Percentiles rank a stretch among this genome's conserved stretches.
Conservation (phyloP, 73 alveolate species). For the Paramecium octaurelia region DNA sequence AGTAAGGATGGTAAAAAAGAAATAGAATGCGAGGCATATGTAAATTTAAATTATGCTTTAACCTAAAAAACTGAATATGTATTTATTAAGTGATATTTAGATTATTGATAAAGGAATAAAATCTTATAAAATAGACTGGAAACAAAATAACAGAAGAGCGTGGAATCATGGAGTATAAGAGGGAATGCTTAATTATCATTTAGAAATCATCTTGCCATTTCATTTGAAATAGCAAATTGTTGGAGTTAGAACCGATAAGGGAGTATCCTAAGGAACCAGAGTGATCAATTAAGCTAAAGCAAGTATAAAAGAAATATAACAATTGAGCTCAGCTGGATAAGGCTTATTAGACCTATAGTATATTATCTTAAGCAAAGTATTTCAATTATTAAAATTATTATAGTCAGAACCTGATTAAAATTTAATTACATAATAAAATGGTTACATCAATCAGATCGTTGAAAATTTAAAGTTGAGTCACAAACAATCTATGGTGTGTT, state of each 20-base stretch:
- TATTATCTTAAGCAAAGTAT: background rate
- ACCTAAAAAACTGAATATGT: background rate
- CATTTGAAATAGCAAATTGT: slow-evolving; percentile 36
- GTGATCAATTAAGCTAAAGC: slow-evolving; percentile 30
- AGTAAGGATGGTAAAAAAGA: background rate
- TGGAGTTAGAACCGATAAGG: slow-evolving; percentile 76
- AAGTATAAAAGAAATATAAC: background rate
- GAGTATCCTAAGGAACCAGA: slow-evolving; percentile 69
- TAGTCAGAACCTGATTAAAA: background rate
- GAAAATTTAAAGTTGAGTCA: slow-evolving; percentile 45
- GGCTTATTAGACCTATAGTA: background rate
- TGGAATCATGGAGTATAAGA: slow-evolving; percentile 57
- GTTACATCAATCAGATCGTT: background rate
- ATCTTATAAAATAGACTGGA: background rate
- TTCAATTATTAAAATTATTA: background rate
- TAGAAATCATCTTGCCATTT: background rate
- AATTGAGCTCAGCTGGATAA: slow-evolving; percentile 38
- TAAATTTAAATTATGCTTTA: background rate
- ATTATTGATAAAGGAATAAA: slow-evolving; percentile 6
- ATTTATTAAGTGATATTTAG: background rate
- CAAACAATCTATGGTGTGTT: slow-evolving; percentile 74
- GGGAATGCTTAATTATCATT: slow-evolving; percentile 27
- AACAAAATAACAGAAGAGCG: background rate
- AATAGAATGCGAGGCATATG: background rate
- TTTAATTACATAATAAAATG: slow-evolving; percentile 30